phyloP scores from a whole-genome alignment of 2,329 filamentous ascomycete species.

The Rugonectria rugulosa region DNA sequence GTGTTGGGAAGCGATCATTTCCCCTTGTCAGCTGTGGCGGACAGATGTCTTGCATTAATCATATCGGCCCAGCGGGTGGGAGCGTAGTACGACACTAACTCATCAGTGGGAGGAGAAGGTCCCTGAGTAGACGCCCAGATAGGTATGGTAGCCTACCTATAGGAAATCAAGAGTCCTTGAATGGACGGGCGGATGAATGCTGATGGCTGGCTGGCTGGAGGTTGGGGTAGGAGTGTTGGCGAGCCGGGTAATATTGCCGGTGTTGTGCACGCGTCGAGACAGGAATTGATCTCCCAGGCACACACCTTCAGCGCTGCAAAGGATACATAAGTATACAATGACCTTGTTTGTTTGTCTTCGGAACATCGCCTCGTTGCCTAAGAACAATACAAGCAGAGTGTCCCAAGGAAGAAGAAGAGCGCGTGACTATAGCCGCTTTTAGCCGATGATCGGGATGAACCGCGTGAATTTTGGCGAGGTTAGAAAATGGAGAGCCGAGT shows the following conservation, averaged over 20 bases:
- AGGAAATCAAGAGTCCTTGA: slow-evolving; percentile 1
- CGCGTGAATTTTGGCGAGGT: background rate
- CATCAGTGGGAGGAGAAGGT: background rate
- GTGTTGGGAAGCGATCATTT: background rate
- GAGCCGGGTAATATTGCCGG: background rate
- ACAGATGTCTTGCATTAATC: slow-evolving; percentile 25
- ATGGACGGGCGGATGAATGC: slow-evolving; percentile 5
- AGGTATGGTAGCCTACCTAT: no score
- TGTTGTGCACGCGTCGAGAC: background rate
- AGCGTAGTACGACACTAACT: slow-evolving; percentile 1
- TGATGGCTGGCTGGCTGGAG: background rate
- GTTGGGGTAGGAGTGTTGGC: background rate
- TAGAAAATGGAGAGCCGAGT: slow-evolving; percentile 1
- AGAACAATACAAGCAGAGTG: background rate
- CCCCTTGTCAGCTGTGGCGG: background rate
- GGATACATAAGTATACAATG: background rate
- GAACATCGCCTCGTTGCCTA: no score
- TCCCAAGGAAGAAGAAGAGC: background rate
- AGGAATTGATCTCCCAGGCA: slow-evolving; percentile 17
- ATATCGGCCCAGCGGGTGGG: slow-evolving; percentile 27
- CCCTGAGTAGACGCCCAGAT: no score
- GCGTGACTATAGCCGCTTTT: slow-evolving; percentile 25
- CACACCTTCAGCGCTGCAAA: no score
- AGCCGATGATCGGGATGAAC: slow-evolving; percentile 26
- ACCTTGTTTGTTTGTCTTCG: no score